phyloP scores from a whole-genome alignment of 345 rosid genomes.

The Kernera saxatilis region DNA sequence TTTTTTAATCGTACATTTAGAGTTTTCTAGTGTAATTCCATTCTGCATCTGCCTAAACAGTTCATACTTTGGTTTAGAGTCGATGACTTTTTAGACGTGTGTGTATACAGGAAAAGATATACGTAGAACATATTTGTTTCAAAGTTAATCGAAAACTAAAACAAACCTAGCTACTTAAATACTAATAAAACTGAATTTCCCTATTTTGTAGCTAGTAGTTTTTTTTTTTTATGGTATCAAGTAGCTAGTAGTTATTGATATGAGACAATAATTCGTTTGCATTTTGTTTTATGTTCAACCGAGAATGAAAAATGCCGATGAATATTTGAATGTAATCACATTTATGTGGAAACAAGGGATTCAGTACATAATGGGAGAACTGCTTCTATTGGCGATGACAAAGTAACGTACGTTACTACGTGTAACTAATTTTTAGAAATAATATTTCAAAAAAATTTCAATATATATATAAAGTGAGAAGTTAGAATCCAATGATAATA shows the following conservation, averaged over 20 bases:
- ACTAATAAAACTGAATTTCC: background rate
- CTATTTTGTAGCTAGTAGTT: background rate
- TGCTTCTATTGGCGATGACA: slow-evolving; percentile 9
- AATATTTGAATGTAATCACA: slow-evolving; percentile 9
- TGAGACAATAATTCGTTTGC: slow-evolving; percentile 6
- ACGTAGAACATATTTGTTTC: background rate
- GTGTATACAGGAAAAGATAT: background rate
- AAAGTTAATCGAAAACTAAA: background rate
- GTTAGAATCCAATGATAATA: slow-evolving; percentile 15
- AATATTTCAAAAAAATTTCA: background rate
- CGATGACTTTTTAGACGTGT: background rate
- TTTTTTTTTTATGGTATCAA: too few species aligned
- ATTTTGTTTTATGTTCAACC: background rate
- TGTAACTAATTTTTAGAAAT: background rate
- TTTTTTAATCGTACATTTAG: background rate
- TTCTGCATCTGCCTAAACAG: background rate
- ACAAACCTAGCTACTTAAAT: background rate
- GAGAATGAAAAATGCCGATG: slow-evolving; percentile 12
- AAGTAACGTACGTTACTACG: background rate
- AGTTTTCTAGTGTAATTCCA: background rate
- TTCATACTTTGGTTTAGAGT: background rate
- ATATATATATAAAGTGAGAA: background rate
- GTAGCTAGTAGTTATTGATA: background rate
- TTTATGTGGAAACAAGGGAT: slow-evolving; percentile 12
- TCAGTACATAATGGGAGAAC: background rate